Evolutionary conservation across 306 rosid genomes (phyloP).

Genomic region (Oxytropis ochrocephala): DNA sequence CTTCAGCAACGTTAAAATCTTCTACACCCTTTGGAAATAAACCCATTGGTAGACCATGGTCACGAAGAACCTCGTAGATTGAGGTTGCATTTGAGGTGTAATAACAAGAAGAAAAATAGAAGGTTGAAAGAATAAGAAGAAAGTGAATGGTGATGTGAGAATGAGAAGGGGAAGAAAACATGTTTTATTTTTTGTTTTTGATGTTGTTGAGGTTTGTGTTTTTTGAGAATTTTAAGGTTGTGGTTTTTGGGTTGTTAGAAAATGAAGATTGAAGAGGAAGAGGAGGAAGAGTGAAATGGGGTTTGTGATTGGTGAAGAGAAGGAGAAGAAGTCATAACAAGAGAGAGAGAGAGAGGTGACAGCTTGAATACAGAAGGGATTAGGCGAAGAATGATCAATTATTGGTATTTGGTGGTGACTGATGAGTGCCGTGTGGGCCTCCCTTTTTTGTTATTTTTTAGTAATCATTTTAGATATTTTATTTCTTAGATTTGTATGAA

Average conservation of each 20-base stretch:
- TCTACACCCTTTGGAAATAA: slow-evolving; percentile 61
- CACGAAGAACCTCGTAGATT: slow-evolving; percentile 53
- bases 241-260: not conserved
- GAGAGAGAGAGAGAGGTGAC: slow-evolving; percentile 34
- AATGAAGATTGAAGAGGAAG: slow-evolving; percentile 9
- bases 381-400: slow-evolving; percentile 58
- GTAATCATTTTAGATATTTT: not conserved
- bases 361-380: slow-evolving; percentile 58
- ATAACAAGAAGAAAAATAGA: not conserved
- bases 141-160: not conserved
- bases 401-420: slow-evolving; percentile 46
- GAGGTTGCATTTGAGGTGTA: slow-evolving; percentile 5
- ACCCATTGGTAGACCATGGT: slow-evolving; percentile 79
- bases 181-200: not conserved
- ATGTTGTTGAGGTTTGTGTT: not conserved
- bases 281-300: slow-evolving; percentile 9
- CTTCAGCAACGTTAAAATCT: slow-evolving; percentile 40
- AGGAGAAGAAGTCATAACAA: not conserved
- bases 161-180: slow-evolving; percentile 5
- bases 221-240: not conserved
- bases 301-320: slow-evolving; percentile 20
- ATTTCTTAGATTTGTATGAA: too few relatives aligned
- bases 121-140: not conserved
- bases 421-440: slow-evolving; percentile 33
- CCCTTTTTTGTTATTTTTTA: not conserved